A percentile compares a stretch with the other conserved stretches of the same genome.
Evolutionary conservation across 352 stramenopile species (phyloP).

Genomic region (Phytophthora nicotianae): DNA sequence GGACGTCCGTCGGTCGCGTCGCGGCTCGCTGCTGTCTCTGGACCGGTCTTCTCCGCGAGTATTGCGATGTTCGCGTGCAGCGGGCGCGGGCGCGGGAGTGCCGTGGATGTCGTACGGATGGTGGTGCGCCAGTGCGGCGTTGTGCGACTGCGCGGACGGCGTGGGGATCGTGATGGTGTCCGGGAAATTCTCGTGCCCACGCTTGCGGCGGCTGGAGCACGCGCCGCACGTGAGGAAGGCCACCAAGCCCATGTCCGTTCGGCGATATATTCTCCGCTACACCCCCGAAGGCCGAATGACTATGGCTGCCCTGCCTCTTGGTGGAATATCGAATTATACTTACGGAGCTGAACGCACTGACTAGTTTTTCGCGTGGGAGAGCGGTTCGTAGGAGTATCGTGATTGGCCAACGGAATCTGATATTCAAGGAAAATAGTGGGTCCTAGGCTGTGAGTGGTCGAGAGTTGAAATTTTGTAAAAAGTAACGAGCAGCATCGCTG

Average conservation of each 20-base stretch:
- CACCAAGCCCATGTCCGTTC: constrained; percentile 30
- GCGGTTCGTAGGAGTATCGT: not conserved
- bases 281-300: constrained; percentile 24
- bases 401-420: constrained; percentile 3
- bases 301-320: constrained; percentile 11
- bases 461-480: constrained; percentile 7
- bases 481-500: not conserved
- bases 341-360: constrained; percentile 27
- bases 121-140: constrained; percentile 24
- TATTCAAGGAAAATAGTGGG: constrained; percentile 4
- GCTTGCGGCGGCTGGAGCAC: constrained; percentile 38
- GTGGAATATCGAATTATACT: constrained; percentile 25
- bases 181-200: constrained; percentile 32
- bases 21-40: constrained; percentile 13
- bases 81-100: not conserved
- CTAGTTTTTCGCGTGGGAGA: constrained; percentile 30
- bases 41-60: constrained; percentile 3
- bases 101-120: constrained; percentile 44
- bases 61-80: constrained; percentile 1
- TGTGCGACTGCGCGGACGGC: constrained; percentile 27
- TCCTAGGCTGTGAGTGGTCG: not conserved
- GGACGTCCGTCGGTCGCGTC: constrained; percentile 20
- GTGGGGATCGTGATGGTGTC: constrained; percentile 47
- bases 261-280: not conserved
- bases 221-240: constrained; percentile 42